These are phyloP conservation scores for Penicillium olsonii DNA, from an alignment of 2,329 filamentous ascomycete species.

Conservation along the genomic window DNA sequence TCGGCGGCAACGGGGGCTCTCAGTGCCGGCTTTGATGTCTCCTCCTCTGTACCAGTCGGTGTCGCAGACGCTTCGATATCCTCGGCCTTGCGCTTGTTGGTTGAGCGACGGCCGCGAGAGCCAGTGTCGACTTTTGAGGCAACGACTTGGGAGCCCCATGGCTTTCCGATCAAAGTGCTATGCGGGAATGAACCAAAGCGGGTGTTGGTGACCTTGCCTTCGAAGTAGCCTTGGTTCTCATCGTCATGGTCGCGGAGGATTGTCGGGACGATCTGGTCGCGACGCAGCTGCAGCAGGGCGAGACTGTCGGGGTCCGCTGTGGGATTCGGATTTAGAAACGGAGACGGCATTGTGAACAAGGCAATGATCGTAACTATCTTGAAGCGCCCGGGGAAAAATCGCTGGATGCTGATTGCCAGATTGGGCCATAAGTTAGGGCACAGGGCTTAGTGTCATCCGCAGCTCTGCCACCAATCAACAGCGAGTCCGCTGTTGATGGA, in stretches of 20 bases:
- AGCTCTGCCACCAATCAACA: constrained; percentile 24
- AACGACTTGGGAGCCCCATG: constrained; percentile 89
- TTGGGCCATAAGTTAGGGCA: constrained; percentile 26
- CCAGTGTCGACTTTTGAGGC: constrained; percentile 90
- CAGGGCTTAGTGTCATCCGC: constrained; percentile 14
- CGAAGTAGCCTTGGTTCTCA: constrained; percentile 69
- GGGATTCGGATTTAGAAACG: constrained; percentile 74
- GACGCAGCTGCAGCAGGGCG: constrained; percentile 83
- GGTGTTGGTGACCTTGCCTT: constrained; percentile 82
- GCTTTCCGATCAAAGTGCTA: constrained; percentile 71
- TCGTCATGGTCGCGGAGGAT: constrained; percentile 65
- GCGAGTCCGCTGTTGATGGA: constrained; percentile 18
- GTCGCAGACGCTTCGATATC: constrained; percentile 40
- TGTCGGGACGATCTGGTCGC: constrained; percentile 79
- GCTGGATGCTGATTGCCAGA: constrained; percentile 16
- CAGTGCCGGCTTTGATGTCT: constrained; percentile 27
- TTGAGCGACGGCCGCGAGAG: constrained; percentile 73
- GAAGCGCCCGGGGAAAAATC: constrained; percentile 21
- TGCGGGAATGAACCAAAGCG: constrained; percentile 90
- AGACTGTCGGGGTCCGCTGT: constrained; percentile 66
- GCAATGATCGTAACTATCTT: background rate
- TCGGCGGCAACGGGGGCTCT: constrained; percentile 41
- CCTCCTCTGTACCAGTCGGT: constrained; percentile 24
- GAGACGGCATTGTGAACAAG: constrained; percentile 55
- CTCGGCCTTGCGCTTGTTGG: constrained; percentile 51